Conservation (phyloP, 768 basidiomycete species). For the Mycena vulgaris region DNA sequence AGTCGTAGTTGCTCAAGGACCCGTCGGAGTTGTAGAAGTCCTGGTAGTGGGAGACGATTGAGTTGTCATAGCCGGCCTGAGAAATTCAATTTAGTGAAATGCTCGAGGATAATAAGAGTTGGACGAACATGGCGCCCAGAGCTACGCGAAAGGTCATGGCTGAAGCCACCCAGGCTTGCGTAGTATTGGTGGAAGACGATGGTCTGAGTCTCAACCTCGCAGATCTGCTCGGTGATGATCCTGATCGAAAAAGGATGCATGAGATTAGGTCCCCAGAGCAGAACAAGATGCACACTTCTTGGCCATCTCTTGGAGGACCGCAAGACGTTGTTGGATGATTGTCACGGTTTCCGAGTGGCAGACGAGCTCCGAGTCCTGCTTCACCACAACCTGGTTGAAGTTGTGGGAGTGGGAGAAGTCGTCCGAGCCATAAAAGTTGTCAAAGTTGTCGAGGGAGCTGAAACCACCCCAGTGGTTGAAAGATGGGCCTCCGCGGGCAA, state of each 20-base stretch:
- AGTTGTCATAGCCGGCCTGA: conserved; percentile 57
- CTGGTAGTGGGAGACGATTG: conserved; percentile 53
- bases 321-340: conserved; percentile 64
- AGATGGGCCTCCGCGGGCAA: conserved; percentile 34
- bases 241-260: conserved; percentile 37
- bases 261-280: neutral
- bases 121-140: conserved; percentile 42
- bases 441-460: conserved; percentile 51
- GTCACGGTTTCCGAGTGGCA: conserved; percentile 56
- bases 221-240: conserved; percentile 64
- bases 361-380: conserved; percentile 55
- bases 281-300: conserved; percentile 52
- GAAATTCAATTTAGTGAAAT: neutral
- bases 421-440: conserved; percentile 61
- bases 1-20: conserved; percentile 55
- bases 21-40: conserved; percentile 55
- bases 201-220: conserved; percentile 67
- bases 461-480: conserved; percentile 49
- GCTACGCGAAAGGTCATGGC: conserved; percentile 57
- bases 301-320: conserved; percentile 64
- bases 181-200: conserved; percentile 61
- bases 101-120: neutral
- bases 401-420: conserved; percentile 59
- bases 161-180: conserved; percentile 56
- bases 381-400: conserved; percentile 52